These are phyloP conservation scores for Maudiozyma serrabonitensis DNA, from an alignment of 805 yeast species.

Conservation along the genomic window DNA sequence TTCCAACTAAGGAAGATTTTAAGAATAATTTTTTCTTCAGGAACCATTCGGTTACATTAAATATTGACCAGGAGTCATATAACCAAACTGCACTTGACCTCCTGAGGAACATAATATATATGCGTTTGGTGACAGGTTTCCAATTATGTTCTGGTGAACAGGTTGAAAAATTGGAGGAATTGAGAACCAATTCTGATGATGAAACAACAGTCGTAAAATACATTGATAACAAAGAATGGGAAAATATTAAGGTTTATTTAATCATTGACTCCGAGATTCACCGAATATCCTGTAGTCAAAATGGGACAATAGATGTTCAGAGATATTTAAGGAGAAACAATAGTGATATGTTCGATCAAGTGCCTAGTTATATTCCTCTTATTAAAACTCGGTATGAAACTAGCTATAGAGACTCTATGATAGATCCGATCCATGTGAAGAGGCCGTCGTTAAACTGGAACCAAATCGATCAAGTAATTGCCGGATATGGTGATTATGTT, in stretches of 20 bases:
- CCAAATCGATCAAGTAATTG: conserved; percentile 78
- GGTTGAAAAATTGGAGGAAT: conserved; percentile 52
- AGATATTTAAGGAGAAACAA: conserved; percentile 43
- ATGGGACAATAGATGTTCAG: conserved; percentile 69
- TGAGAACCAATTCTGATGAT: conserved; percentile 33
- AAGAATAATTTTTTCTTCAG: conserved; percentile 67
- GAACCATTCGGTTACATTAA: conserved; percentile 68
- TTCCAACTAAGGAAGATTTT: conserved; percentile 63
- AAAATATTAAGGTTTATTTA: conserved; percentile 62
- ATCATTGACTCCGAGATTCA: conserved; percentile 79
- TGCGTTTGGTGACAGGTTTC: conserved; percentile 77
- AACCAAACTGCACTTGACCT: conserved; percentile 48
- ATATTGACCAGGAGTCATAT: conserved; percentile 41
- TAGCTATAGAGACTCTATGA: conserved; percentile 46
- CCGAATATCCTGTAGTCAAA: conserved; percentile 63
- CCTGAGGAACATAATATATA: conserved; percentile 77
- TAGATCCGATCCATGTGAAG: conserved; percentile 45
- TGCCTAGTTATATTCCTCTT: conserved; percentile 39
- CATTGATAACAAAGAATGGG: conserved; percentile 34
- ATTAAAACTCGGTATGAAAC: conserved; percentile 75
- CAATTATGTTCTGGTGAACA: conserved; percentile 74
- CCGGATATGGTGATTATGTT: conserved; percentile 76
- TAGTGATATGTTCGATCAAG: conserved; percentile 23
- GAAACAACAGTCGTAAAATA: conserved; percentile 49
- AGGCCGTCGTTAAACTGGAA: conserved; percentile 74